These are phyloP conservation scores for Pugionium dolabratum DNA, from an alignment of 345 rosid species.

Conservation along the genomic window DNA sequence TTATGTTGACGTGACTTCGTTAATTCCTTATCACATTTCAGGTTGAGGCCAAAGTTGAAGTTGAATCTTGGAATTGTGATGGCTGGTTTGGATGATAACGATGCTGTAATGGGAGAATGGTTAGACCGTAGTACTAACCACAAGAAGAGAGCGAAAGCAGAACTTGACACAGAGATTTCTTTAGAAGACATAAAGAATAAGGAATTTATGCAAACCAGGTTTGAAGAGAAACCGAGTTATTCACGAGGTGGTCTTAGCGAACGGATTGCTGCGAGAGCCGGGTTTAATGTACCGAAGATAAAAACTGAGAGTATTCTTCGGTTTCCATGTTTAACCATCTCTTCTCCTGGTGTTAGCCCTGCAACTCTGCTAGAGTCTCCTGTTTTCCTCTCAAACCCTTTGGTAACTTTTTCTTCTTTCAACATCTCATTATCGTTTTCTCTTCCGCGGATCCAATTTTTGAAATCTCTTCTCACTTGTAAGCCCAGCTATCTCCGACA, in stretches of 20 bases:
- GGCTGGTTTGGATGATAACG: constrained; percentile 61
- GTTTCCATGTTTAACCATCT: constrained; percentile 64
- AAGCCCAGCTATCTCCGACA: constrained; percentile 82
- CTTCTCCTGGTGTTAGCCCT: constrained; percentile 74
- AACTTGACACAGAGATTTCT: constrained; percentile 29
- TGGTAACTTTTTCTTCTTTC: constrained; percentile 43
- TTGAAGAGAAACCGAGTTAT: constrained; percentile 45
- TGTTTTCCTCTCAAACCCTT: constrained; percentile 68
- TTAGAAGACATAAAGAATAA: constrained; percentile 24
- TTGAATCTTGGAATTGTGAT: constrained; percentile 41
- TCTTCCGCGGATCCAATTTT: background rate
- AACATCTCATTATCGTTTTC: background rate
- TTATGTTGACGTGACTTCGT: background rate
- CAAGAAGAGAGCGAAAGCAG: constrained; percentile 51
- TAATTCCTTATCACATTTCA: background rate
- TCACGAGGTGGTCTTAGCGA: constrained; percentile 64
- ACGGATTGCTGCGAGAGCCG: constrained; percentile 77
- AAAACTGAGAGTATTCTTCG: constrained; percentile 54
- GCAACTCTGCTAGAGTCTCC: constrained; percentile 78
- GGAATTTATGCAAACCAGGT: constrained; percentile 6
- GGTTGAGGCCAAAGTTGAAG: constrained; percentile 22
- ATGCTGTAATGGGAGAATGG: constrained; percentile 71
- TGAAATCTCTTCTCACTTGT: constrained; percentile 25
- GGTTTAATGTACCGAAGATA: constrained; percentile 67
- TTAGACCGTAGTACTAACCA: constrained; percentile 62